phyloP scores from a whole-genome alignment of 108 stramenopile genomes.

The Nitzschia sp. region DNA sequence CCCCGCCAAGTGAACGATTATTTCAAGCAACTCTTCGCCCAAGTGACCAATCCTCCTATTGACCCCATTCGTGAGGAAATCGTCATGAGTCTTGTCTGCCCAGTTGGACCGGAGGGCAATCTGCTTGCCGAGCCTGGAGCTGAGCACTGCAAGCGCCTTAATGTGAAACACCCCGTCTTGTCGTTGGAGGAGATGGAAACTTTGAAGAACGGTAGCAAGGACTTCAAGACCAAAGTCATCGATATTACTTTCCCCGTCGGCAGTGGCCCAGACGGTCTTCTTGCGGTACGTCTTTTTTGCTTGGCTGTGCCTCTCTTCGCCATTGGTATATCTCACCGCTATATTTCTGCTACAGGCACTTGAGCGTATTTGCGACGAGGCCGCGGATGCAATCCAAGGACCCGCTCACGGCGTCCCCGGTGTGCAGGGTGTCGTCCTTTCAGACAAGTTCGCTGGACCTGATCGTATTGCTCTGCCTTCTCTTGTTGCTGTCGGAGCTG shows the following conservation, averaged over 20 bases:
- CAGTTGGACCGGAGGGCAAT: constrained; percentile 94
- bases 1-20: constrained; percentile 94
- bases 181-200: constrained; percentile 93
- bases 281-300: constrained; percentile 57
- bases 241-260: constrained; percentile 91
- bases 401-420: constrained; percentile 66
- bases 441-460: constrained; percentile 85
- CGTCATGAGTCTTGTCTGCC: constrained; percentile 97
- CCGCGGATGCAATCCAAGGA: constrained; percentile 90
- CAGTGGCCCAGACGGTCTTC: constrained; percentile 88
- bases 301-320: background rate
- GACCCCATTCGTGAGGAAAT: constrained; percentile 98
- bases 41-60: constrained; percentile 98
- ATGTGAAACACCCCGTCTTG: constrained; percentile 90
- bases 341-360: constrained; percentile 64
- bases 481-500: constrained; percentile 93
- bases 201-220: constrained; percentile 79
- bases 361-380: constrained; percentile 92
- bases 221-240: constrained; percentile 82
- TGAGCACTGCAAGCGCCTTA: constrained; percentile 84
- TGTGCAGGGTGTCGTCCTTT: constrained; percentile 87
- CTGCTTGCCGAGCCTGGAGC: constrained; percentile 72
- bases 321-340: background rate
- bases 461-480: constrained; percentile 93
- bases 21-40: constrained; percentile 99